These are phyloP conservation scores for Amylocarpus encephaloides DNA, from an alignment of 2,329 filamentous ascomycete genomes.

Conservation along the genomic window DNA sequence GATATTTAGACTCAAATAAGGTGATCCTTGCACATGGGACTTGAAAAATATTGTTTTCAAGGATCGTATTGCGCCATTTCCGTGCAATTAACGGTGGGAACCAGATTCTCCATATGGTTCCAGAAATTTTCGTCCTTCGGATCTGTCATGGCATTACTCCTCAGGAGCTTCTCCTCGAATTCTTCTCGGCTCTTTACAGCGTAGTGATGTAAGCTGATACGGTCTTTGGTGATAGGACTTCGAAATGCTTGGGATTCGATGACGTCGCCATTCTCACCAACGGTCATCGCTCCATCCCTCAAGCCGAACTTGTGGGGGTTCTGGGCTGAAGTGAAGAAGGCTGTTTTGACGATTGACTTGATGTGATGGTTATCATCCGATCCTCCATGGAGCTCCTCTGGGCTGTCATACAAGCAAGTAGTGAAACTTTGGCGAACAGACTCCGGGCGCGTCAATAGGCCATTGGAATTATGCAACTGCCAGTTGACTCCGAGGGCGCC, in stretches of 20 bases:
- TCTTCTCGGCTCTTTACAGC: conserved; percentile 31
- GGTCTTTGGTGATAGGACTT: conserved; percentile 27
- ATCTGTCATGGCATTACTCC: conserved; percentile 26
- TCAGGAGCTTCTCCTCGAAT: conserved; percentile 24
- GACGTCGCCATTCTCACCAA: conserved; percentile 27
- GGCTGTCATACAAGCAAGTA: conserved; percentile 25
- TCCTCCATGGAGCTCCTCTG: conserved; percentile 6
- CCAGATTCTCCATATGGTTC: conserved; percentile 21
- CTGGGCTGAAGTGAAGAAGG: conserved; percentile 15
- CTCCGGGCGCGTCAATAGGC: conserved; percentile 22
- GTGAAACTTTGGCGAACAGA: conserved; percentile 28
- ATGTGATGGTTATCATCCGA: conserved; percentile 27
- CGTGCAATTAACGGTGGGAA: neutral
- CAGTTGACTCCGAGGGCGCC: conserved; percentile 32
- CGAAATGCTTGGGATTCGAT: conserved; percentile 21
- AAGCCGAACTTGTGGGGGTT: conserved; percentile 27
- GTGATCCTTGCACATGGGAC: too few relatives aligned
- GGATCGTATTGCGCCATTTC: neutral
- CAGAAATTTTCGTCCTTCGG: conserved; percentile 24
- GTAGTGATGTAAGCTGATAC: conserved; percentile 32
- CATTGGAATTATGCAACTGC: conserved; percentile 29
- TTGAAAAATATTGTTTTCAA: too few relatives aligned
- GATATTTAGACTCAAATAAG: too few relatives aligned
- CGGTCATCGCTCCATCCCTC: conserved; percentile 15
- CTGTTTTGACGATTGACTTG: conserved; percentile 31